These are phyloP conservation scores for Ceratobasidium sp. DNA, from an alignment of 1,284 basidiomycete genomes.

Conservation along the genomic window DNA sequence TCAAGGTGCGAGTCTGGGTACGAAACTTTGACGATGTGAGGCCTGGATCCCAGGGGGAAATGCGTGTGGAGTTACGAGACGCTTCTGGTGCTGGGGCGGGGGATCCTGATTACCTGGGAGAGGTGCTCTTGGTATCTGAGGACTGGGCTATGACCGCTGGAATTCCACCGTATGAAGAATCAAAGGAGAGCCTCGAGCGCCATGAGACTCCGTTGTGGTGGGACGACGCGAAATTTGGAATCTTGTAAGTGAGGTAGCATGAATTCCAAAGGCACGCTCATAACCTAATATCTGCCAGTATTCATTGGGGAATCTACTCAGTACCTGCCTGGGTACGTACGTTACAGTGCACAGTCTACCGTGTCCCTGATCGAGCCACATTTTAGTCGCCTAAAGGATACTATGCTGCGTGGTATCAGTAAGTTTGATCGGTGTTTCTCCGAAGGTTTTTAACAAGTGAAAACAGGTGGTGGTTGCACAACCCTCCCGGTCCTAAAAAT, in stretches of 20 bases:
- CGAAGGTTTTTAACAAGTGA: neutral
- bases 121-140: conserved; percentile 1
- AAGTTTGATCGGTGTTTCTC: conserved; percentile 47
- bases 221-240: conserved; percentile 67
- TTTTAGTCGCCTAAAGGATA: conserved; percentile 41
- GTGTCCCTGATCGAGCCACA: conserved; percentile 48
- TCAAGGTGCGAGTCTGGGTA: conserved; percentile 39
- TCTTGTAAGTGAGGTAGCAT: conserved; percentile 62
- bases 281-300: conserved; percentile 52
- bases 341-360: neutral
- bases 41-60: neutral
- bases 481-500: conserved; percentile 25
- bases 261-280: neutral
- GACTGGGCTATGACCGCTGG: conserved; percentile 55
- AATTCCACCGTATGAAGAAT: conserved; percentile 53
- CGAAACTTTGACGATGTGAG: conserved; percentile 29
- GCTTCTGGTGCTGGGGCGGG: neutral
- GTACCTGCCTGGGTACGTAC: conserved; percentile 54
- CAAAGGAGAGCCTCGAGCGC: conserved; percentile 56
- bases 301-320: conserved; percentile 72
- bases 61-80: conserved; percentile 17
- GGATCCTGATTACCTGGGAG: neutral
- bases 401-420: conserved; percentile 72
- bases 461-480: conserved; percentile 33
- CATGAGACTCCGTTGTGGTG: conserved; percentile 67